Evolutionary conservation across 2,329 filamentous ascomycete genomes (phyloP).

Genomic region (Diaporthe vexans): DNA sequence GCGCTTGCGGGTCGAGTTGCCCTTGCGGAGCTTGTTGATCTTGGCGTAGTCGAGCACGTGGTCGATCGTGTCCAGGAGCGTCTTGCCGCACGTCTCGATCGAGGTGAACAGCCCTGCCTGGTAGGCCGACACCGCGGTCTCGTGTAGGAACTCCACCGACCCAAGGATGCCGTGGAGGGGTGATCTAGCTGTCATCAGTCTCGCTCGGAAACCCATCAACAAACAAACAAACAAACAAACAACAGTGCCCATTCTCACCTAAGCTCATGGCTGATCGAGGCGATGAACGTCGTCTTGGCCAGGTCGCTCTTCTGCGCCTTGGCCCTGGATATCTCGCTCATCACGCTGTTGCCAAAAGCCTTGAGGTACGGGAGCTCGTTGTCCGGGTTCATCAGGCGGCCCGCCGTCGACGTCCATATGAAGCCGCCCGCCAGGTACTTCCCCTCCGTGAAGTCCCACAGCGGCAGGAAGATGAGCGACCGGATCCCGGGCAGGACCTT

Average conservation of each 20-base stretch:
- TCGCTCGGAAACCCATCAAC: background rate
- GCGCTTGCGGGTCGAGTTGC: slow-evolving; percentile 29
- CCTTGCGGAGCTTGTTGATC: slow-evolving; percentile 55
- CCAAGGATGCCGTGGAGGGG: slow-evolving; percentile 70
- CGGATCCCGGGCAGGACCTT: slow-evolving; percentile 58
- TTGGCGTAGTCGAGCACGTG: slow-evolving; percentile 65
- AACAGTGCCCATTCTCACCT: slow-evolving; percentile 7
- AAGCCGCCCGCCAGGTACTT: slow-evolving; percentile 41
- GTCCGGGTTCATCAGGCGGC: slow-evolving; percentile 45
- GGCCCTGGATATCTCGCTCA: slow-evolving; percentile 67
- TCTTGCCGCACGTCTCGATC: slow-evolving; percentile 62
- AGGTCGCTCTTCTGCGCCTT: slow-evolving; percentile 52
- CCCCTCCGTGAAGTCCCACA: slow-evolving; percentile 57
- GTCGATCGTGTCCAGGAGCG: slow-evolving; percentile 64
- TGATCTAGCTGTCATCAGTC: slow-evolving; percentile 51
- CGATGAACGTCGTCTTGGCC: slow-evolving; percentile 68
- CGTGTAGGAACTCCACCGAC: slow-evolving; percentile 63
- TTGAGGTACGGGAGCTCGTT: slow-evolving; percentile 60
- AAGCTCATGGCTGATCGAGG: slow-evolving; percentile 69
- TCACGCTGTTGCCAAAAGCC: slow-evolving; percentile 66
- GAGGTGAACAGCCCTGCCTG: slow-evolving; percentile 60
- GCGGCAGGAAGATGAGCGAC: slow-evolving; percentile 61
- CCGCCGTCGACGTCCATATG: slow-evolving; percentile 22
- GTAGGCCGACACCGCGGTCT: slow-evolving; percentile 56
- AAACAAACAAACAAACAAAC: too few relatives aligned